Base-by-base conservation (phyloP, 352 stramenopile species). In the Phytopythium litorale region DNA sequence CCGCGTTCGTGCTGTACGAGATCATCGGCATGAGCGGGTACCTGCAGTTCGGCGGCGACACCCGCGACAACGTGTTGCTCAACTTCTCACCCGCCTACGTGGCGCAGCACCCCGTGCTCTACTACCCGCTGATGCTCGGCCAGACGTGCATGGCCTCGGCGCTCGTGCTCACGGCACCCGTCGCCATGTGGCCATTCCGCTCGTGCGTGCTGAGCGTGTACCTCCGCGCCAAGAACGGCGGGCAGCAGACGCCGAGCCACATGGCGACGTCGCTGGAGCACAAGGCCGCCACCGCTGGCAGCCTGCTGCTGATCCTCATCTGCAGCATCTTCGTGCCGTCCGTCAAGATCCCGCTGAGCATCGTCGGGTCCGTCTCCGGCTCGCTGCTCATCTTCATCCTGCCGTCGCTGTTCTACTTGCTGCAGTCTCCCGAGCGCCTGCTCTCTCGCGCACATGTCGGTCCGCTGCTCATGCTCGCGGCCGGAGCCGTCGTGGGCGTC, bases 341-440 rank as follows among this genome's bases (percentile, higher is more conserved):
- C 3, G 80, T 90, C 59, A 92, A 90, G 68, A 89, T 90, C 55
- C 80, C 83, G 48, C 60, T 92, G 37, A 89, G 79, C 56, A 92
- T 92, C 62, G 83, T 92, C 25, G 83, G 83, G 35, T 89, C 79
- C 7, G 81, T 87, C 38, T 87, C 79, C 2, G 81, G 83, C n/a
- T 92, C 83, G 60, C 61, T 92, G 33, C 62, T 92, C 54, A 92
- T 92, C 61, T 91, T 91, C 66, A 82, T 92, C 60, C 84, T 92
- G 79, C 81, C 83, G 46, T 79, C 83, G 40, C 68, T 92, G 52
- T 92, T 91, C 65, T 92, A 72, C 72, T 70, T 91, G 66, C 60
- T 92, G 61, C 83, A 87, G 62, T 75, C 73, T 21, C 65, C 53
- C 8, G 66, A 73, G 2, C 70, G 77, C 2, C 56, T 89, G 5